These are phyloP conservation scores for Kwoniella europaea DNA, from an alignment of 768 basidiomycete genomes.

Conservation along the genomic window DNA sequence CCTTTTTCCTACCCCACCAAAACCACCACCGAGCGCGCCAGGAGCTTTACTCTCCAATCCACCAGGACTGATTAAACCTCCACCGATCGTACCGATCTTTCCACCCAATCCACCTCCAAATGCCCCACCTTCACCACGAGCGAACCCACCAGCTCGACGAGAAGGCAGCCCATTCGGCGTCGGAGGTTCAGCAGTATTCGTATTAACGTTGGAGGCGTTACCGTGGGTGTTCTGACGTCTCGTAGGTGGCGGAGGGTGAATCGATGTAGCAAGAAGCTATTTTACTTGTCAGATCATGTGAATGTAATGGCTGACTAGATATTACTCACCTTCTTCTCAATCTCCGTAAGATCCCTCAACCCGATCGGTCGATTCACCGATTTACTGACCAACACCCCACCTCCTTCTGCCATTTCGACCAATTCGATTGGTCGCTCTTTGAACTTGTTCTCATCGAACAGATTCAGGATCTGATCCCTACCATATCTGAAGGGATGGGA, in stretches of 20 bases:
- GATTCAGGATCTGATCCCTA: constrained; percentile 48
- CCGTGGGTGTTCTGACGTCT: constrained; percentile 62
- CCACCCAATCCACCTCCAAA: constrained; percentile 43
- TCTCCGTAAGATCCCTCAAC: constrained; percentile 77
- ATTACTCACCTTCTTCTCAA: constrained; percentile 80
- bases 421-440: constrained; percentile 73
- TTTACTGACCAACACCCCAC: constrained; percentile 63
- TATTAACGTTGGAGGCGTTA: constrained; percentile 11
- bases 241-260: constrained; percentile 86
- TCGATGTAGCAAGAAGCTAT: constrained; percentile 77
- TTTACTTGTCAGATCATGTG: constrained; percentile 17
- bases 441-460: constrained; percentile 65
- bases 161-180: constrained; percentile 25
- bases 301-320: background rate
- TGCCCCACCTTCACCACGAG: constrained; percentile 55
- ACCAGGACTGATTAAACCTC: constrained; percentile 27
- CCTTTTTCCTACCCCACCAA: constrained; percentile 46
- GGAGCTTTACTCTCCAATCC: constrained; percentile 35
- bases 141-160: constrained; percentile 50
- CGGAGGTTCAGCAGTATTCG: constrained; percentile 20
- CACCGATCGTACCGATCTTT: constrained; percentile 44
- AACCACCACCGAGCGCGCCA: constrained; percentile 45
- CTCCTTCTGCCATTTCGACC: constrained; percentile 62
- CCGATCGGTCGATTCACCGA: constrained; percentile 72
- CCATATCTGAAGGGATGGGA: constrained; percentile 54